Evolutionary conservation across 2,329 filamentous ascomycete species (phyloP).

Genomic region (Alternaria consortialis): DNA sequence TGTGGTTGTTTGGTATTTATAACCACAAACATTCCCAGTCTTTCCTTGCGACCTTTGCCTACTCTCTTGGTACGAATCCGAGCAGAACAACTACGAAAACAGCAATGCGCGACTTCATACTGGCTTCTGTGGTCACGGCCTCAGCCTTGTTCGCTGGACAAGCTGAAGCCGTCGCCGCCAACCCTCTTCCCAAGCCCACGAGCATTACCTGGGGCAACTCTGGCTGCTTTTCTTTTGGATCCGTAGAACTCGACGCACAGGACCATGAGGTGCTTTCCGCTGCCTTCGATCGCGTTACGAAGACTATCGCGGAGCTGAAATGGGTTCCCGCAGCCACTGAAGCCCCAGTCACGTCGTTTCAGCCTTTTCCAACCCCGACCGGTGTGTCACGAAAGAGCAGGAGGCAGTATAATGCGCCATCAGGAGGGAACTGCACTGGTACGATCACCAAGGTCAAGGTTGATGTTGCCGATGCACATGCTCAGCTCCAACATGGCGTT

Average conservation of each 20-base stretch:
- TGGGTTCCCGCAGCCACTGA: conserved; percentile 65
- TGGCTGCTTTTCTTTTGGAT: conserved; percentile 57
- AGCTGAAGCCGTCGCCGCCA: conserved; percentile 59
- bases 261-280: conserved; percentile 49
- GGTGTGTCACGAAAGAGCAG: conserved; percentile 26
- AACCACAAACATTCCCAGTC: background rate
- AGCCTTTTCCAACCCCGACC: conserved; percentile 60
- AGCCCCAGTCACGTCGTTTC: conserved; percentile 60
- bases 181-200: conserved; percentile 64
- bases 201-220: conserved; percentile 63
- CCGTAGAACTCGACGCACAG: conserved; percentile 52
- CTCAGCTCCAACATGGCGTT: conserved; percentile 64
- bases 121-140: conserved; percentile 43
- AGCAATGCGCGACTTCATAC: conserved; percentile 43
- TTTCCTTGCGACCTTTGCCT: background rate
- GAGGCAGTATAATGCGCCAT: conserved; percentile 30
- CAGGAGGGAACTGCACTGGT: conserved; percentile 35
- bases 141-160: conserved; percentile 48
- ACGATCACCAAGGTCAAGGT: conserved; percentile 57
- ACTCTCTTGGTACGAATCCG: conserved; percentile 4
- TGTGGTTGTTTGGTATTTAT: background rate
- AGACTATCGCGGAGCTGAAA: conserved; percentile 59
- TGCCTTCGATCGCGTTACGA: conserved; percentile 62
- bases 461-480: conserved; percentile 56
- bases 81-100: background rate